A percentile compares a stretch with the other conserved stretches of the same genome.
Evolutionary conservation across 108 stramenopile species (phyloP).

Genomic region (Cyclotella baltica): DNA sequence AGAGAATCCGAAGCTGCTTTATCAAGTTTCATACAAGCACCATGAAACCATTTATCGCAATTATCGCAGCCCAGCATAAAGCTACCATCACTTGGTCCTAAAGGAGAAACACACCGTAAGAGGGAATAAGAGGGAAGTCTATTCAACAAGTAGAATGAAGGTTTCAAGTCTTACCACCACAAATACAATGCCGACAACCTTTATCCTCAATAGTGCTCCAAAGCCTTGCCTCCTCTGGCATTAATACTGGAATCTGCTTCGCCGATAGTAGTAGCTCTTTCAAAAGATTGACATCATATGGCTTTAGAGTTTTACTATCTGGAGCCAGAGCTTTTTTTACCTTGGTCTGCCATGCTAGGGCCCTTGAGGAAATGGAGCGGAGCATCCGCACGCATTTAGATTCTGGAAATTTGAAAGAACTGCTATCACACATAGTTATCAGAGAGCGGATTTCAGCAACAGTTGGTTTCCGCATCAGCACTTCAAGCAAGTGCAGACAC

Average conservation of each 20-base stretch:
- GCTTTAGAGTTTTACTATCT: conserved; percentile 47
- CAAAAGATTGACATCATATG: conserved; percentile 53
- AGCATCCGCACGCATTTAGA: conserved; percentile 71
- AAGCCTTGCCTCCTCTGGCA: conserved; percentile 60
- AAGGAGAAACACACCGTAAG: neutral
- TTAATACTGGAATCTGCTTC: conserved; percentile 57
- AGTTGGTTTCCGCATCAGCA: conserved; percentile 60
- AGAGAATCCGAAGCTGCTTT: conserved; percentile 47
- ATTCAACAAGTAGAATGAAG: neutral
- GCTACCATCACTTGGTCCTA: conserved; percentile 82
- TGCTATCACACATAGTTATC: conserved; percentile 46
- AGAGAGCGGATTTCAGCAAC: conserved; percentile 59
- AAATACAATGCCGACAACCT: conserved; percentile 69
- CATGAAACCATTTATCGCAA: conserved; percentile 91
- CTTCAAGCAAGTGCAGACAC: conserved; percentile 58
- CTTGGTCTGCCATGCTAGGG: conserved; percentile 66
- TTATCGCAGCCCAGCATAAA: conserved; percentile 89
- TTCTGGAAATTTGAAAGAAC: conserved; percentile 63
- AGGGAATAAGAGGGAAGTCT: neutral
- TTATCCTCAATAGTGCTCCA: conserved; percentile 69
- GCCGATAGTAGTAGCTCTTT: conserved; percentile 50
- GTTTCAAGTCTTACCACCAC: conserved; percentile 52
- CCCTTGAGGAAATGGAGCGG: conserved; percentile 63
- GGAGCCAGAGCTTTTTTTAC: conserved; percentile 64
- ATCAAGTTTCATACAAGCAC: conserved; percentile 72